Percentiles rank a stretch among this genome's conserved stretches.
These are phyloP conservation scores for Ogataea trehaloabstinens DNA, from an alignment of 805 yeast genomes.

Conservation along the genomic window DNA sequence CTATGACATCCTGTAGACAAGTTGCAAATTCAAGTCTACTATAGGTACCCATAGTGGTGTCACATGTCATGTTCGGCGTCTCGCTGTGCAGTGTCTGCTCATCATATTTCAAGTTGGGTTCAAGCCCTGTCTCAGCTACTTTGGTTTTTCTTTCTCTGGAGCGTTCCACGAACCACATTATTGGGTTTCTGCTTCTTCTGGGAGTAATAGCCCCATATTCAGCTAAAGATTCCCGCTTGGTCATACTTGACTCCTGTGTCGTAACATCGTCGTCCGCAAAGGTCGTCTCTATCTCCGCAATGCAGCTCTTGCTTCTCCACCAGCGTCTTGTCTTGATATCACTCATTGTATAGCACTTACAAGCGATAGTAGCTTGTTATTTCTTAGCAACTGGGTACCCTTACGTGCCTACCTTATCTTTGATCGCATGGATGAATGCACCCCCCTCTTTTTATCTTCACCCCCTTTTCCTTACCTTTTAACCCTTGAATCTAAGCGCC, in stretches of 20 bases:
- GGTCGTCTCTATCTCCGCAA: background rate
- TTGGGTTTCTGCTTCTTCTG: background rate
- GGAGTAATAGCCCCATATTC: constrained; percentile 1
- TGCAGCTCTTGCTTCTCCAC: constrained; percentile 1
- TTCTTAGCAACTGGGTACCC: too few species aligned
- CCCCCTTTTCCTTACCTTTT: too few species aligned
- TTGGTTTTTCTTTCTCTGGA: constrained; percentile 1
- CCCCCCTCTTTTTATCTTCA: too few species aligned
- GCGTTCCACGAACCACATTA: constrained; percentile 10
- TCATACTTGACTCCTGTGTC: background rate
- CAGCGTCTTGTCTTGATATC: background rate
- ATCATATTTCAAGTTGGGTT: background rate
- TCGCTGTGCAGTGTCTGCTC: background rate
- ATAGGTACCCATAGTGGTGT: background rate
- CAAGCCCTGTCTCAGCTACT: background rate
- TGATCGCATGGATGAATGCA: too few species aligned
- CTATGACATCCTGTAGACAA: background rate
- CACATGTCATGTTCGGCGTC: background rate
- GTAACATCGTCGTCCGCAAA: background rate
- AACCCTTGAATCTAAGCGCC: too few species aligned
- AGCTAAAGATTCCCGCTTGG: background rate
- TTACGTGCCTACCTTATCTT: too few species aligned
- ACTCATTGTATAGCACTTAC: too few species aligned
- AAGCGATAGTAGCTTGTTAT: too few species aligned
- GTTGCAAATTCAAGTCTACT: background rate